Conservation (phyloP, 2,329 filamentous ascomycete species). For the Claviceps quebecensis region DNA sequence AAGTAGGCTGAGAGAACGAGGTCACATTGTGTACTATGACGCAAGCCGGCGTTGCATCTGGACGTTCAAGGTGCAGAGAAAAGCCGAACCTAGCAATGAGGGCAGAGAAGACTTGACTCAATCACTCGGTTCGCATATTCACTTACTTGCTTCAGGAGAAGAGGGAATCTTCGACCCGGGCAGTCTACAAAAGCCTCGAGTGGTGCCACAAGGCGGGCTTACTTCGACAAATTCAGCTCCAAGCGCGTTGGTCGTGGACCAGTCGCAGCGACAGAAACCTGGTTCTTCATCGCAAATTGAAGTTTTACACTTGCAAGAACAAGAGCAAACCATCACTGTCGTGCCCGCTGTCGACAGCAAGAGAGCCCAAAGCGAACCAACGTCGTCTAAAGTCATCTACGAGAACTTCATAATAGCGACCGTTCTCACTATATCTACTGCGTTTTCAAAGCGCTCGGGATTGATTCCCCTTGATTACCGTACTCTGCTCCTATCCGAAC, state of each 20-base stretch:
- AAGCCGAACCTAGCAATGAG: constrained; percentile 21
- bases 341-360: constrained; percentile 15
- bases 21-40: constrained; percentile 40
- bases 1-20: constrained; percentile 33
- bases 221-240: constrained; percentile 34
- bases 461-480: constrained; percentile 40
- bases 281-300: constrained; percentile 6
- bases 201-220: constrained; percentile 25
- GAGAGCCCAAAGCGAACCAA: constrained; percentile 6
- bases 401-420: constrained; percentile 41
- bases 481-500: constrained; percentile 32
- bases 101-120: constrained; percentile 18
- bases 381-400: constrained; percentile 29
- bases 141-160: constrained; percentile 29
- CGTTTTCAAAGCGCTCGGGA: constrained; percentile 33
- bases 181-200: constrained; percentile 31
- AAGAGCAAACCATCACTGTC: constrained; percentile 15
- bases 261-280: constrained; percentile 13
- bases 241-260: constrained; percentile 25
- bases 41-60: constrained; percentile 35
- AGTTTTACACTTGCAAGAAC: constrained; percentile 10
- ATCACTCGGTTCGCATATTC: constrained; percentile 29
- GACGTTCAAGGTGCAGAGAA: constrained; percentile 36
- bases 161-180: constrained; percentile 37
- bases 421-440: constrained; percentile 33